A percentile compares a stretch with the other conserved stretches of the same genome.
These are phyloP conservation scores for Purpureocillium lavendulum DNA, from an alignment of 2,329 filamentous ascomycete genomes.

Conservation along the genomic window DNA sequence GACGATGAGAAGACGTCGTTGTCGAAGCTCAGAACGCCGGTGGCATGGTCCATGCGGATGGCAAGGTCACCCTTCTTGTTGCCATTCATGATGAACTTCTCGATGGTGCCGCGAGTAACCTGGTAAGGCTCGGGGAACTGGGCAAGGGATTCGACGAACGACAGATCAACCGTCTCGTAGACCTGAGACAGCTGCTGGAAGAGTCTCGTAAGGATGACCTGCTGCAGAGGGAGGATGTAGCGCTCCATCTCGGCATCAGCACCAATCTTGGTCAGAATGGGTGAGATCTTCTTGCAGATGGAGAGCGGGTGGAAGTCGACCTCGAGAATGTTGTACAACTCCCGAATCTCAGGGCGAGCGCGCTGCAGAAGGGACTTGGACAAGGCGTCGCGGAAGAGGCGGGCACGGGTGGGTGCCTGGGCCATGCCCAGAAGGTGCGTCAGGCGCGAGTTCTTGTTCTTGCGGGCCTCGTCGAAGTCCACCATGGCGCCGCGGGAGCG, in stretches of 20 bases:
- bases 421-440: slow-evolving; percentile 94
- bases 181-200: slow-evolving; percentile 99
- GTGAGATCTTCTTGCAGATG: slow-evolving; percentile 98
- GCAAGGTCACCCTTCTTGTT: slow-evolving; percentile 99
- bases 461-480: slow-evolving; percentile 92
- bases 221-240: slow-evolving; percentile 90
- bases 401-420: slow-evolving; percentile 77
- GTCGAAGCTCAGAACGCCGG: slow-evolving; percentile 92
- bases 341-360: slow-evolving; percentile 86
- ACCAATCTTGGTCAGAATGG: slow-evolving; percentile 88
- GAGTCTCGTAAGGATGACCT: slow-evolving; percentile 94
- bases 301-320: slow-evolving; percentile 98
- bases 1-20: slow-evolving; percentile 96
- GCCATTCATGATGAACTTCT: slow-evolving; percentile 99
- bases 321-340: slow-evolving; percentile 97
- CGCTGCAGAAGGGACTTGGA: slow-evolving; percentile 92
- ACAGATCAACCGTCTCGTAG: slow-evolving; percentile 93
- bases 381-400: slow-evolving; percentile 90
- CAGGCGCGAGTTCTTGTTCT: slow-evolving; percentile 97
- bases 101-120: slow-evolving; percentile 80
- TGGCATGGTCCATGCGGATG: slow-evolving; percentile 92
- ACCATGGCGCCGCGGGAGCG: slow-evolving; percentile 92
- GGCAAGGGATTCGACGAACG: slow-evolving; percentile 87
- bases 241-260: slow-evolving; percentile 93
- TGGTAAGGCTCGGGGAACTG: slow-evolving; percentile 96